Base-by-base conservation (phyloP, 768 basidiomycete species). In the Pulveroboletus sp. region DNA sequence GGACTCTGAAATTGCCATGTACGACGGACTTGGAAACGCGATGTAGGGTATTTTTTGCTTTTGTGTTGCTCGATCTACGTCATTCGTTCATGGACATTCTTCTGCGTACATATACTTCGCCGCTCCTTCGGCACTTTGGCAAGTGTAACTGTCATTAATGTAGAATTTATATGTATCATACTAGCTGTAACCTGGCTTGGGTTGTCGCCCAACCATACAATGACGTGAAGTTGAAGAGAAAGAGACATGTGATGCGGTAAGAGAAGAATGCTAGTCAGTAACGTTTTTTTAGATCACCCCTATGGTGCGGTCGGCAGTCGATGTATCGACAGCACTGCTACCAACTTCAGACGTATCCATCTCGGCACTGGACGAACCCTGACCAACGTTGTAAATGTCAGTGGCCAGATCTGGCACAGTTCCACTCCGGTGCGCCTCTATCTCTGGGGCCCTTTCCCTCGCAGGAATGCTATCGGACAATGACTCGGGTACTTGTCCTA, bases 1-100 rank as follows among this genome's bases (percentile, higher is more conserved):
- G 64, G 59, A 61, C 12, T 23, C 31, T 20, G 60, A 61, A 4
- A 27, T 60, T 0, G 58, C 68, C 29, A 71, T 72, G 68, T 72
- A 67, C 24, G 52, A 58, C 0, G 66, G 66, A 51, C 60, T 67
- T 27, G 63, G 56, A 11, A 46, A 42, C n/a, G 64, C 19, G 19
- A 37, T 58, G 45, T 68, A 67, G 44, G 43, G 43, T 32, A 32
- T n/a, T 44, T 41, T 25, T 11, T 14, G 6, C 34, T 29, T 34
- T 47, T 53, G 25, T 49, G 8, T 10, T 16, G 37, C 40, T 59
- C n/a, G 48, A 59, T 59, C 37, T 61, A 43, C 29, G 24, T 41
- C 40, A 24, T 49, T 49, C 52, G 34, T 55, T 61, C 39, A 45
- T 56, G 45, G 31, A 48, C 31, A n/a, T 56, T 48, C 48, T 51